phyloP scores from a whole-genome alignment of 805 yeast genomes.

The Metschnikowia shivogae region DNA sequence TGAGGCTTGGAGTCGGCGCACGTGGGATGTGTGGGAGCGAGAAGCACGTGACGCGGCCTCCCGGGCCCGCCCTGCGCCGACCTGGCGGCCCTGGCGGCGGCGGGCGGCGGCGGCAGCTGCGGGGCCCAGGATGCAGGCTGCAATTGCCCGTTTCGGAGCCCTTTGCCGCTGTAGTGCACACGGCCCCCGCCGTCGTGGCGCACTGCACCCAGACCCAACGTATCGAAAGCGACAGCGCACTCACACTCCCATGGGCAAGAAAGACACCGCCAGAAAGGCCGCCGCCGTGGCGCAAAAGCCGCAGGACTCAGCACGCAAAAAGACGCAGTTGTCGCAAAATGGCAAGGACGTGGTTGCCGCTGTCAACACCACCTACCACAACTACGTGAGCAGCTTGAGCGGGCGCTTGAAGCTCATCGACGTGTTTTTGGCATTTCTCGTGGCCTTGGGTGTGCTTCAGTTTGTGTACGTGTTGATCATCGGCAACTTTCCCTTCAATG shows the following conservation, averaged over 20 bases:
- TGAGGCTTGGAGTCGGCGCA: too few species aligned
- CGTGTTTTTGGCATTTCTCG: conserved; percentile 67
- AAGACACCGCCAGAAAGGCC: conserved; percentile 15
- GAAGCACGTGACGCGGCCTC: too few species aligned
- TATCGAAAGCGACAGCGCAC: conserved; percentile 2
- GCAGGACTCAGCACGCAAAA: conserved; percentile 3
- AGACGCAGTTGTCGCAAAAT: conserved; percentile 9
- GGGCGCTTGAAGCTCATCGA: conserved; percentile 67
- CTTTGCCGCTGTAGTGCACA: neutral
- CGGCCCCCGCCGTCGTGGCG: too few species aligned
- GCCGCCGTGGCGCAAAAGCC: conserved; percentile 13
- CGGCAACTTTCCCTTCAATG: conserved; percentile 95
- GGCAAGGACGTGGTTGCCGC: conserved; percentile 27
- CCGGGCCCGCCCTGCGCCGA: too few species aligned
- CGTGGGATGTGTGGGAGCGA: too few species aligned
- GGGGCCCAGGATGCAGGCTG: too few species aligned
- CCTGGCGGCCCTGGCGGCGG: too few species aligned
- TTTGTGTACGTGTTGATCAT: conserved; percentile 70
- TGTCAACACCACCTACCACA: conserved; percentile 30
- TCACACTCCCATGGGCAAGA: conserved; percentile 32
- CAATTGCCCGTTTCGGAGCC: neutral
- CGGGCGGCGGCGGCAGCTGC: neutral
- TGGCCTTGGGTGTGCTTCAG: conserved; percentile 71
- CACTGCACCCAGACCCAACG: neutral
- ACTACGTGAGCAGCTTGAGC: conserved; percentile 33